phyloP scores from a whole-genome alignment of 345 rosid genomes.

The Eucalyptus tenuipes region DNA sequence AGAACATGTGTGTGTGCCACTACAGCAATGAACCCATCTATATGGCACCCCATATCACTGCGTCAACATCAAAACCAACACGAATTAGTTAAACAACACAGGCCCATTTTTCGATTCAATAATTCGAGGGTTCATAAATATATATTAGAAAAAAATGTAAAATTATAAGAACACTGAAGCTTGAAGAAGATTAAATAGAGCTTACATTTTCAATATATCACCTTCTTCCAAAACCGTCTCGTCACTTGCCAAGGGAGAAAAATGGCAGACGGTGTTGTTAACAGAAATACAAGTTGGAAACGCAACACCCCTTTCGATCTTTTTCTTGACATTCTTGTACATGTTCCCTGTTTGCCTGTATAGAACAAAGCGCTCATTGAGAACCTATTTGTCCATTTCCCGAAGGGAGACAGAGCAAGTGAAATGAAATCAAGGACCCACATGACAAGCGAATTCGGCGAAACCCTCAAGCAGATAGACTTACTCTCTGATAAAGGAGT shows the following conservation, averaged over 20 bases:
- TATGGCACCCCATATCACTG: conserved; percentile 97
- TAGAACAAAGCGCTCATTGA: neutral
- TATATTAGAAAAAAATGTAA: neutral
- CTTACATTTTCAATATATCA: conserved; percentile 86
- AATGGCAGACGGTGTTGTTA: conserved; percentile 80
- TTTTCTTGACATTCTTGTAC: conserved; percentile 93
- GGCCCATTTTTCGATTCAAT: neutral
- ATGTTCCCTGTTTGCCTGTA: conserved; percentile 73
- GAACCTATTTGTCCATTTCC: neutral
- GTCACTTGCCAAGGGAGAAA: conserved; percentile 83
- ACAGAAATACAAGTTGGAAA: conserved; percentile 93
- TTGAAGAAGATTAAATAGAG: neutral
- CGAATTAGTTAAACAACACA: neutral
- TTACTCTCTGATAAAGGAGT: conserved; percentile 79
- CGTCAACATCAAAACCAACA: neutral
- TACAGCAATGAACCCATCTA: conserved; percentile 95
- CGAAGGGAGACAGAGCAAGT: neutral
- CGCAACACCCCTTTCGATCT: conserved; percentile 90
- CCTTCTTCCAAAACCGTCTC: conserved; percentile 73
- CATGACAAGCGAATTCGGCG: neutral
- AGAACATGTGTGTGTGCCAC: conserved; percentile 86
- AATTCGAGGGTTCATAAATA: neutral
- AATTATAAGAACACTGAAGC: neutral
- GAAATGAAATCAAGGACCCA: neutral
- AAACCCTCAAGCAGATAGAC: neutral